Conservation (phyloP, 345 rosid species). For the Eucalyptus cladocalyx region DNA sequence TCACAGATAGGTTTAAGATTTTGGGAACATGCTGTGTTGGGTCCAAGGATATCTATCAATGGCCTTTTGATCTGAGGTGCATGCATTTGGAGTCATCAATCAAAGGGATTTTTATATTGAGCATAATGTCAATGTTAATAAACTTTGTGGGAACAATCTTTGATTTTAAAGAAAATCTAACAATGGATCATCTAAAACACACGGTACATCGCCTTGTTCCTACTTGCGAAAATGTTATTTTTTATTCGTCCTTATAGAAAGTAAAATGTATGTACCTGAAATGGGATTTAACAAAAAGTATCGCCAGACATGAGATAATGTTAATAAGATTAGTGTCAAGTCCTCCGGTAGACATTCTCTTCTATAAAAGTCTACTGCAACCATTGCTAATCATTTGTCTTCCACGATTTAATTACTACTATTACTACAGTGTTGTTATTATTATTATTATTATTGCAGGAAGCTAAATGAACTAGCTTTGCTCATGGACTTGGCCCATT, state of each 20-base stretch:
- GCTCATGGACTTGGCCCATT: not conserved
- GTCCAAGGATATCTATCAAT: not conserved
- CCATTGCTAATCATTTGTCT: not conserved
- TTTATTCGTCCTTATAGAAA: not conserved
- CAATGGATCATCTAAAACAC: not conserved
- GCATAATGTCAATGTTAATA: not conserved
- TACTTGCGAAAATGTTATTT: not conserved
- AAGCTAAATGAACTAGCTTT: not conserved
- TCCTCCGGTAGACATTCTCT: not conserved
- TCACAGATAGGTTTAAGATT: not conserved
- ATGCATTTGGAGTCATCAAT: not conserved
- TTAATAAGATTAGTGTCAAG: not conserved
- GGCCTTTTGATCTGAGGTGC: not conserved
- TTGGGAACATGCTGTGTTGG: not conserved
- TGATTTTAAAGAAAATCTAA: not conserved
- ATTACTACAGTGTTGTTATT: not conserved
- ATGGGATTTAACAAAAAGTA: not conserved
- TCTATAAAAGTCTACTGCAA: not conserved
- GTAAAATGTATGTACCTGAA: not conserved
- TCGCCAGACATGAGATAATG: not conserved
- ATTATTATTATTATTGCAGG: not conserved
- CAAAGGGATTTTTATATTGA: not conserved
- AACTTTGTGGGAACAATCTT: not conserved
- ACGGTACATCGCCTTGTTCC: not conserved
- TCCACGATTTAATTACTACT: not conserved